Evolutionary conservation across 345 rosid species (phyloP).

Genomic region (Erucastrum elatum): DNA sequence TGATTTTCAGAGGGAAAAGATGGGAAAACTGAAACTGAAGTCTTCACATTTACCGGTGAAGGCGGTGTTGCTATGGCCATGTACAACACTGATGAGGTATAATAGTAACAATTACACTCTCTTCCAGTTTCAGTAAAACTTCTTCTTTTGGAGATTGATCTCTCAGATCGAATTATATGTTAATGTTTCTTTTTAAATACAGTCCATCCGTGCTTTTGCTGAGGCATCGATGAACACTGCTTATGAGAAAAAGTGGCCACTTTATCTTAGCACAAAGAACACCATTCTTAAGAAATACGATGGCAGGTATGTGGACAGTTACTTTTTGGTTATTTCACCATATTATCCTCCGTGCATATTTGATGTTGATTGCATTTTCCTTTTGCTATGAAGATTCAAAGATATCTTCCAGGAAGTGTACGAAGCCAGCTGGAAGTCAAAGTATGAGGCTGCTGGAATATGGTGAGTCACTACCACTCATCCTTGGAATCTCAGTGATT

Average conservation of each 20-base stretch:
- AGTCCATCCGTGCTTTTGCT: conserved; percentile 85
- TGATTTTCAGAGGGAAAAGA: conserved; percentile 78
- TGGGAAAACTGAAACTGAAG: conserved; percentile 76
- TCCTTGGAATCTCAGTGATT: neutral
- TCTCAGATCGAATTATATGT: neutral
- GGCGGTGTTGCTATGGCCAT: conserved; percentile 92
- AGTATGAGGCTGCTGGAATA: conserved; percentile 93
- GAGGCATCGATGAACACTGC: conserved; percentile 96
- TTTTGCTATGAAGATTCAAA: conserved; percentile 68
- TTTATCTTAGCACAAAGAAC: conserved; percentile 96
- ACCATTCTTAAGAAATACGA: conserved; percentile 99
- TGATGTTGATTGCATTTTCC: conserved; percentile 7
- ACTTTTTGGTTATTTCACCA: neutral
- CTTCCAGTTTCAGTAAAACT: neutral
- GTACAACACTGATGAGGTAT: conserved; percentile 99
- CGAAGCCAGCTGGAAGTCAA: conserved; percentile 86
- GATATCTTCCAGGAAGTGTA: conserved; percentile 98
- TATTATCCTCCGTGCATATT: neutral
- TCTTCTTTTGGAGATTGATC: neutral
- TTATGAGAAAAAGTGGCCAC: conserved; percentile 95
- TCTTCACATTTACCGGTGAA: conserved; percentile 78
- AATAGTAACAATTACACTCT: conserved; percentile 15
- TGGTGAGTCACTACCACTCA: conserved; percentile 51
- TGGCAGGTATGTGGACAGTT: conserved; percentile 65
- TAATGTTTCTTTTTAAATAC: conserved; percentile 27